Evolutionary conservation across 2,329 filamentous ascomycete genomes (phyloP).

Genomic region (Neoscytalidium dimidiatum): DNA sequence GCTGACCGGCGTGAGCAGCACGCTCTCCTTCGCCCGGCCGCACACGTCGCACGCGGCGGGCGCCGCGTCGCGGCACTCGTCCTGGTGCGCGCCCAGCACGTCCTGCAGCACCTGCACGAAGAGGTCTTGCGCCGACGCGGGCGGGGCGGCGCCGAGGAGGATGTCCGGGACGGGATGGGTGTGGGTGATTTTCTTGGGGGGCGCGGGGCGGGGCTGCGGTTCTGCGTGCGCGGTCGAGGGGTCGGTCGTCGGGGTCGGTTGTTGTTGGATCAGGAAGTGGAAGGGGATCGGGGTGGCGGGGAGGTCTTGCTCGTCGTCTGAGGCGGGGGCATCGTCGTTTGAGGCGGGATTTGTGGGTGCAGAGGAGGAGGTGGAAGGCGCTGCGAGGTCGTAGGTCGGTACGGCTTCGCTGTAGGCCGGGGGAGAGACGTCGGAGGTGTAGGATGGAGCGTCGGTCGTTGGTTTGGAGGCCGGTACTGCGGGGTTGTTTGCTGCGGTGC

Average conservation of each 20-base stretch:
- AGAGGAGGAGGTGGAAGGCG: not conserved
- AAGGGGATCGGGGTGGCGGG: constrained; percentile 7
- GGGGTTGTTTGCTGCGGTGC: not conserved
- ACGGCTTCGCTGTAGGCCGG: not conserved
- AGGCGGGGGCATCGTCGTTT: not conserved
- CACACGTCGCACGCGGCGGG: not conserved
- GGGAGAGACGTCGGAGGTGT: constrained; percentile 2
- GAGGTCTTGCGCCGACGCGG: not conserved
- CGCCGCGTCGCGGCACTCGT: not conserved
- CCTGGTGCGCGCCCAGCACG: not conserved
- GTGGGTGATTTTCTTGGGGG: not conserved
- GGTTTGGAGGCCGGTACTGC: not conserved
- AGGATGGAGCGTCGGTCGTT: not conserved
- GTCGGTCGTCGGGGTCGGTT: not conserved
- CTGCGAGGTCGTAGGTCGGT: not conserved
- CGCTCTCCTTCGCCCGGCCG: not conserved
- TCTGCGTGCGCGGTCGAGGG: not conserved
- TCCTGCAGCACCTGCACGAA: not conserved
- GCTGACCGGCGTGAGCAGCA: constrained; percentile 11
- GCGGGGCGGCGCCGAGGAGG: not conserved
- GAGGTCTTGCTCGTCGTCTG: not conserved
- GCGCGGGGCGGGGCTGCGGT: not conserved
- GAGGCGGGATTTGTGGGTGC: not conserved
- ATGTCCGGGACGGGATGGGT: not conserved
- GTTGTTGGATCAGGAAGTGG: constrained; percentile 9